Conservation (phyloP, 2,329 filamentous ascomycete genomes). For the Septoria linicola region DNA sequence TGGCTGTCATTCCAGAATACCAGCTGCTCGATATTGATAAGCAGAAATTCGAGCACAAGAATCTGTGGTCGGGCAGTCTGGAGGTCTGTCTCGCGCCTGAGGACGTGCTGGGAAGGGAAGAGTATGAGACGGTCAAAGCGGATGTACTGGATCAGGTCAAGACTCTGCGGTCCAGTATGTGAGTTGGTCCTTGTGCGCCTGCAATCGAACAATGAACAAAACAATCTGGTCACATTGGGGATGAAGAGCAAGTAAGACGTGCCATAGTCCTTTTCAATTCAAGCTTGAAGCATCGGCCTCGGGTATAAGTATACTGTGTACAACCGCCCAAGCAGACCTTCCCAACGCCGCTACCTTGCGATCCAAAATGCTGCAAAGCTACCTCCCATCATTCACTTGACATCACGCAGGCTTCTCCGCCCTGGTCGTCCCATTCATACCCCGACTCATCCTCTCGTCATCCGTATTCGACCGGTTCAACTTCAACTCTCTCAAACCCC, state of each 20-base stretch:
- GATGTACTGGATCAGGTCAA: conserved; percentile 9
- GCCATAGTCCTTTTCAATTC: no score
- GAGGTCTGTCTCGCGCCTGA: conserved; percentile 10
- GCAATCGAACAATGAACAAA: no score
- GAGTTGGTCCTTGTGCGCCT: no score
- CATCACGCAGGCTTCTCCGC: conserved; percentile 73
- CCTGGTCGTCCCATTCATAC: conserved; percentile 57
- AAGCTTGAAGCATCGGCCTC: not conserved
- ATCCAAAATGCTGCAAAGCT: not conserved
- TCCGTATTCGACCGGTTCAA: conserved; percentile 9
- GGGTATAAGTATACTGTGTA: not conserved
- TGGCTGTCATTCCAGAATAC: conserved; percentile 14
- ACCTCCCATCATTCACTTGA: not conserved
- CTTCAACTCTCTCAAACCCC: conserved; percentile 8
- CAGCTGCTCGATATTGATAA: conserved; percentile 7
- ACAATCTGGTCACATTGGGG: no score
- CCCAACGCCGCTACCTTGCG: no score
- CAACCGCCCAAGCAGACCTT: not conserved
- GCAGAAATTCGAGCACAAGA: conserved; percentile 8
- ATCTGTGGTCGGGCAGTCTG: conserved; percentile 17
- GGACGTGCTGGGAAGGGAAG: conserved; percentile 6
- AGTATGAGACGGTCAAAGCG: conserved; percentile 5
- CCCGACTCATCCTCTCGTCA: conserved; percentile 2
- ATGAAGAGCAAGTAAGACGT: no score
- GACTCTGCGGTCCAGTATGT: no score